Base-by-base conservation (phyloP, 1,284 basidiomycete species). In the Pseudozyma flocculosa region DNA sequence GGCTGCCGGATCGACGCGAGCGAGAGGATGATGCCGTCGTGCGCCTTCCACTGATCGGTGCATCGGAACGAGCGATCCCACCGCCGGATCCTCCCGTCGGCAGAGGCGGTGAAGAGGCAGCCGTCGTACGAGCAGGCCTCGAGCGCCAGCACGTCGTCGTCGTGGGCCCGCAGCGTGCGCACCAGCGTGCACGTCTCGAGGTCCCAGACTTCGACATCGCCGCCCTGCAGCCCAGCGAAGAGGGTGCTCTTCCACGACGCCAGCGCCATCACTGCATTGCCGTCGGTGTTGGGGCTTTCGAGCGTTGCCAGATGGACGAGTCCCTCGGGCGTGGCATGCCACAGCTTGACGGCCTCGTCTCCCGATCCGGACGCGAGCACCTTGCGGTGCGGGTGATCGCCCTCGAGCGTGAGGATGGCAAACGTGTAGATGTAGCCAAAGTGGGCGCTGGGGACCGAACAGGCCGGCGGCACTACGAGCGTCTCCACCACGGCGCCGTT, bases 361-460 rank as follows among this genome's bases (percentile, higher is more conserved):
- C 92, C 92, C 56, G 89, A 72, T 19, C 68, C 70, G 2, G 58
- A 64, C 2, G 60, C 64, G 13, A 72, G 59, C 15, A 70, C 58
- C 4, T 53, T 59, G 4, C 47, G 56, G 21, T 60, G 51, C 11
- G 40, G 19, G 14, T 48, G 40, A 21, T 65, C 59, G 22, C 54
- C 62, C 21, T 65, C 59, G 13, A 69, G 51, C 18, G 83, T 83
- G 9, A 87, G 74, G 32, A 87, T 80, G 1, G 85, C 81, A 82
- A 96, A 86, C 64, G 88, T 90, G 75, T 96, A 96, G 15, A 96
- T 84, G 75, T 97, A 97, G 11, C 93, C 93, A 78, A 86, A 92
- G 78, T 97, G 93, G 1, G 92, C 93, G 2, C 89, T 88, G 64
- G 89, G 53, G 0, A 73, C 52, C 1, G 62, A 58, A n/a, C 61